These are phyloP conservation scores for Psophocarpus tetragonolobus DNA, from an alignment of 306 rosid species.

Conservation along the genomic window DNA sequence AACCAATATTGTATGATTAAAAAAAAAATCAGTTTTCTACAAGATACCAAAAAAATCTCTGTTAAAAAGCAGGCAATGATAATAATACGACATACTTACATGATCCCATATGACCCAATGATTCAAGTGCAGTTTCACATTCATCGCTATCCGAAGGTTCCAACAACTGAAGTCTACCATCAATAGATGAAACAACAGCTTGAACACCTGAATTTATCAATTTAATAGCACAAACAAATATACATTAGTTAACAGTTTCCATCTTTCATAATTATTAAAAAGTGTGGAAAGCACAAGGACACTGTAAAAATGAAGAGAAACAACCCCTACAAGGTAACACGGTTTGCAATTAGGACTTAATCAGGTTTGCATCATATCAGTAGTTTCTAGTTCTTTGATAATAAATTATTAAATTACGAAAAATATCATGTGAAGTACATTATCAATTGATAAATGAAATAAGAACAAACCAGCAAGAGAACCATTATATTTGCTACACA, in stretches of 20 bases:
- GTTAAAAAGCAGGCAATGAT: slow-evolving; percentile 1
- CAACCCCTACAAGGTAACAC: not conserved
- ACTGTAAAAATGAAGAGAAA: not conserved
- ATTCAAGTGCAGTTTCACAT: slow-evolving; percentile 85
- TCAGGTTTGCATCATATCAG: not conserved
- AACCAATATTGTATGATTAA: slow-evolving; percentile 25
- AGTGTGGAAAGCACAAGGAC: not conserved
- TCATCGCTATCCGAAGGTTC: slow-evolving; percentile 68
- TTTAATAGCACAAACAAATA: slow-evolving; percentile 28
- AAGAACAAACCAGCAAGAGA: slow-evolving; percentile 22
- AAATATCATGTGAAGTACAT: not conserved
- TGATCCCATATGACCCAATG: slow-evolving; percentile 87
- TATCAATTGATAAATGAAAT: slow-evolving; percentile 11
- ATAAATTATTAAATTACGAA: not conserved
- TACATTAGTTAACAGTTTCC: slow-evolving; percentile 7
- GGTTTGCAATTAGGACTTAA: not conserved
- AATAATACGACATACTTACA: slow-evolving; percentile 61
- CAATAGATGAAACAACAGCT: slow-evolving; percentile 66
- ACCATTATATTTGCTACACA: not conserved
- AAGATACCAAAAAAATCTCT: not conserved
- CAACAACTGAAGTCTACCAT: slow-evolving; percentile 56
- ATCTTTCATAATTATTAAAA: not conserved
- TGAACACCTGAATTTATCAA: slow-evolving; percentile 52
- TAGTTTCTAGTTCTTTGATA: not conserved
- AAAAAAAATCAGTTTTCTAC: slow-evolving; percentile 17